A percentile compares a stretch with the other conserved stretches of the same genome.
Evolutionary conservation across 805 yeast species (phyloP).

Genomic region (Debaryomyces maramus): DNA sequence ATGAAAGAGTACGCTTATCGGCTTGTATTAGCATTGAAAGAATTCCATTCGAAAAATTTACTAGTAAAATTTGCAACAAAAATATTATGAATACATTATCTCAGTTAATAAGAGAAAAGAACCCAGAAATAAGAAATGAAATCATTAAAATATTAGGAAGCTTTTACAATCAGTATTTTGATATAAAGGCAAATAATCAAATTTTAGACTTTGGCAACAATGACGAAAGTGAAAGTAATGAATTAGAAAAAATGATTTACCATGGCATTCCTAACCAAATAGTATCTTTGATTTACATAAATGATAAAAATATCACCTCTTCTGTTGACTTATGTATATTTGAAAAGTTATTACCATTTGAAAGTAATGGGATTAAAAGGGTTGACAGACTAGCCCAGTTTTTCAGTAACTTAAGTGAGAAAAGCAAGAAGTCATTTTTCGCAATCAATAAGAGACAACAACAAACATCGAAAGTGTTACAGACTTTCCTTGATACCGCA

Average conservation of each 20-base stretch:
- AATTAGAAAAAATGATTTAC: slow-evolving; percentile 31
- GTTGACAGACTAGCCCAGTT: slow-evolving; percentile 55
- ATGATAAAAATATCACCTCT: slow-evolving; percentile 64
- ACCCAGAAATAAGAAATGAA: slow-evolving; percentile 59
- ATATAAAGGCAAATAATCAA: slow-evolving; percentile 11
- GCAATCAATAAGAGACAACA: slow-evolving; percentile 73
- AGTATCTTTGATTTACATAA: slow-evolving; percentile 68
- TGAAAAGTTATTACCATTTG: slow-evolving; percentile 61
- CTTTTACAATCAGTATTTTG: slow-evolving; percentile 50
- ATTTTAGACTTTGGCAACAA: slow-evolving; percentile 32
- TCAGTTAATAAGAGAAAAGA: slow-evolving; percentile 71
- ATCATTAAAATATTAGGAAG: slow-evolving; percentile 56
- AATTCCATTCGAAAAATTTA: slow-evolving; percentile 47
- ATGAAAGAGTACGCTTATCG: slow-evolving; percentile 66
- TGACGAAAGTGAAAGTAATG: slow-evolving; percentile 21
- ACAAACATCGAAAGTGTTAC: slow-evolving; percentile 53
- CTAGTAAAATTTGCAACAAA: slow-evolving; percentile 47
- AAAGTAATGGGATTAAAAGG: slow-evolving; percentile 44
- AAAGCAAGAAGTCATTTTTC: slow-evolving; percentile 60
- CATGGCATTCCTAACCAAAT: slow-evolving; percentile 64
- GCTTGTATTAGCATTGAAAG: slow-evolving; percentile 55
- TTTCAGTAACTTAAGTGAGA: slow-evolving; percentile 49
- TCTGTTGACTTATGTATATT: slow-evolving; percentile 61
- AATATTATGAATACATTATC: slow-evolving; percentile 54
- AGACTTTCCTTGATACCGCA: slow-evolving; percentile 48